A percentile compares a stretch with the other conserved stretches of the same genome.
Conservation (phyloP, 257 asterid species). For the Ligustrum vulgare region DNA sequence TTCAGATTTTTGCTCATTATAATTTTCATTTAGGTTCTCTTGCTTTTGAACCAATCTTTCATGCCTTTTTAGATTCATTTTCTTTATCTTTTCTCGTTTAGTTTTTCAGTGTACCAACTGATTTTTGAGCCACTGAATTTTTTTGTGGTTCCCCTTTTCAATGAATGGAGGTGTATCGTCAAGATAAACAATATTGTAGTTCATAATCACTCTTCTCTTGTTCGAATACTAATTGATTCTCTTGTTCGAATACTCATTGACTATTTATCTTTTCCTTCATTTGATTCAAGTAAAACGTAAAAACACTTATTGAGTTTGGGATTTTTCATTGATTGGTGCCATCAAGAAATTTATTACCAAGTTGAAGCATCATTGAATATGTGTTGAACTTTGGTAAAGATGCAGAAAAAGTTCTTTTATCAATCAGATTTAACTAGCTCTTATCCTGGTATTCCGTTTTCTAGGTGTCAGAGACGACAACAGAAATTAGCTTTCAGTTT, state of each 20-base stretch:
- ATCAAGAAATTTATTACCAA: neutral
- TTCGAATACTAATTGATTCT: neutral
- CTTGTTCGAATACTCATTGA: neutral
- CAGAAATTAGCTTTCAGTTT: neutral
- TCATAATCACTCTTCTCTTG: neutral
- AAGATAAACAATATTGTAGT: neutral
- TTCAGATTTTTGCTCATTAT: slow-evolving; percentile 14
- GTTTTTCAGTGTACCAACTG: neutral
- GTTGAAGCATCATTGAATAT: neutral
- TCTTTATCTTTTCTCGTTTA: neutral
- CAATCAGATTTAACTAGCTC: neutral
- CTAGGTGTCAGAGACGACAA: neutral
- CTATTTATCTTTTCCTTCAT: neutral
- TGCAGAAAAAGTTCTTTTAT: neutral
- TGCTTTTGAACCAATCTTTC: neutral
- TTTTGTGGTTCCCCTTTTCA: neutral
- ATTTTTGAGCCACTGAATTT: neutral
- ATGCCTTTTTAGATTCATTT: neutral
- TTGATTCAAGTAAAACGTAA: neutral
- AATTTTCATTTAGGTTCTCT: slow-evolving; percentile 13
- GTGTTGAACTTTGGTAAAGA: neutral
- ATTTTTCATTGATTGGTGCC: neutral
- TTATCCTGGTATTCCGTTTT: neutral
- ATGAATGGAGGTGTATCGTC: neutral
- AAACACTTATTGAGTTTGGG: neutral